Percentiles rank a stretch among this genome's conserved stretches.
Evolutionary conservation across 179 eudicot genomes (phyloP).

Genomic region (Drosera spatulata): DNA sequence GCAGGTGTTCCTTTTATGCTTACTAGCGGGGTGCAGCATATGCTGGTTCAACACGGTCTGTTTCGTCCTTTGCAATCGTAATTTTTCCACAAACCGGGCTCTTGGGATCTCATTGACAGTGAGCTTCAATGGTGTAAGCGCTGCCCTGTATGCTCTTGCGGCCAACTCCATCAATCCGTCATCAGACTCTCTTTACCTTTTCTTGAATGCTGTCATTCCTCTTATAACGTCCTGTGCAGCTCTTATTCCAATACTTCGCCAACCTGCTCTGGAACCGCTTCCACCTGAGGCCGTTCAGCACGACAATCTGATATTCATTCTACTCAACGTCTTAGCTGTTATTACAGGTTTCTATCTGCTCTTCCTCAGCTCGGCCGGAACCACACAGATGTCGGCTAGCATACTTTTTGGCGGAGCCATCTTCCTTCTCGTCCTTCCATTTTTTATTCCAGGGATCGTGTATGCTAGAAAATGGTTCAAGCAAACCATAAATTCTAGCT

Average conservation of each 20-base stretch:
- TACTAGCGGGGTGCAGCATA: conserved; percentile 83
- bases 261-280: conserved; percentile 34
- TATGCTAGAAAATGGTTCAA: conserved; percentile 68
- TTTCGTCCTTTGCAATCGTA: conserved; percentile 66
- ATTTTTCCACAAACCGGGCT: conserved; percentile 58
- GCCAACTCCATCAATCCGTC: conserved; percentile 53
- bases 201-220: conserved; percentile 61
- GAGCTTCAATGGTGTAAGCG: conserved; percentile 84
- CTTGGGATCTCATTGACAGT: conserved; percentile 74
- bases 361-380: conserved; percentile 28
- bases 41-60: conserved; percentile 98
- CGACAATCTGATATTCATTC: conserved; percentile 44
- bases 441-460: conserved; percentile 56
- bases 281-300: conserved; percentile 24
- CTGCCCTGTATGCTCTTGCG: conserved; percentile 74
- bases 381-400: conserved; percentile 17
- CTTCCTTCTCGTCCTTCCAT: conserved; percentile 46
- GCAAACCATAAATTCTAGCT: conserved; percentile 28
- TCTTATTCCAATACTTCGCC: conserved; percentile 60
- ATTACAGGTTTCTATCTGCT: conserved; percentile 79
- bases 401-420: conserved; percentile 55
- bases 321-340: conserved; percentile 50
- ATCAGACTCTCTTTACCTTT: conserved; percentile 46
- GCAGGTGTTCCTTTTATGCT: conserved; percentile 75
- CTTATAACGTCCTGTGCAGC: conserved; percentile 44